Conservation (phyloP, 2,329 filamentous ascomycete genomes). For the Sclerotinia spermophila region DNA sequence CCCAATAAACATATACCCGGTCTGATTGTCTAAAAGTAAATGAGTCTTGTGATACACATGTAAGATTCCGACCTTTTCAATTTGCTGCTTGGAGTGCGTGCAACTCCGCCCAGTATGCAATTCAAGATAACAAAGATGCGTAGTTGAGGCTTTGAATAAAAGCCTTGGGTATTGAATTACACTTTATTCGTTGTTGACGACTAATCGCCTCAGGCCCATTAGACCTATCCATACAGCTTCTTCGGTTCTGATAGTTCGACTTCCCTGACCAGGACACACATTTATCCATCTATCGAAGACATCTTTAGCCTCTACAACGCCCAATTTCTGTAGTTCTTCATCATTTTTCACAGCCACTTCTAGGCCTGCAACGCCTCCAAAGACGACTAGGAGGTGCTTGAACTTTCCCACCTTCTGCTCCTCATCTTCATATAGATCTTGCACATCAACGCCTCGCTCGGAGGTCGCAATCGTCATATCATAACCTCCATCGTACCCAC, state of each 20-base stretch:
- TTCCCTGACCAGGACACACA: constrained; percentile 74
- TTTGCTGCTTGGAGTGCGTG: neutral
- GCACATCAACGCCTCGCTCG: constrained; percentile 58
- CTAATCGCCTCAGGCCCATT: constrained; percentile 59
- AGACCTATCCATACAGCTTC: constrained; percentile 78
- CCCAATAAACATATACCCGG: too few species aligned
- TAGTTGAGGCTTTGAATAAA: neutral
- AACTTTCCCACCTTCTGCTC: constrained; percentile 44
- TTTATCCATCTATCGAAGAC: constrained; percentile 85
- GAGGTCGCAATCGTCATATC: constrained; percentile 81
- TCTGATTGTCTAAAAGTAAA: neutral
- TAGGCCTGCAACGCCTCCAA: constrained; percentile 76
- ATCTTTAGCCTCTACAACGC: constrained; percentile 61
- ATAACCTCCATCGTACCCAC: constrained; percentile 71
- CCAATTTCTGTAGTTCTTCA: constrained; percentile 49
- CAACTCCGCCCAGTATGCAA: neutral
- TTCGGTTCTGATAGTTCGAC: constrained; percentile 77
- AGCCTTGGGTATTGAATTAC: neutral
- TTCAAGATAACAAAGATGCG: neutral
- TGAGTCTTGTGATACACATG: neutral
- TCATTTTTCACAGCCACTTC: constrained; percentile 69
- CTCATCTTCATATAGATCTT: constrained; percentile 30
- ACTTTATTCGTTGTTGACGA: constrained; percentile 36
- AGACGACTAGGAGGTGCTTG: constrained; percentile 72
- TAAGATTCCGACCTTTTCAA: neutral